Evolutionary conservation across 2,329 filamentous ascomycete genomes (phyloP).

Genomic region (Calonectria naviculata): DNA sequence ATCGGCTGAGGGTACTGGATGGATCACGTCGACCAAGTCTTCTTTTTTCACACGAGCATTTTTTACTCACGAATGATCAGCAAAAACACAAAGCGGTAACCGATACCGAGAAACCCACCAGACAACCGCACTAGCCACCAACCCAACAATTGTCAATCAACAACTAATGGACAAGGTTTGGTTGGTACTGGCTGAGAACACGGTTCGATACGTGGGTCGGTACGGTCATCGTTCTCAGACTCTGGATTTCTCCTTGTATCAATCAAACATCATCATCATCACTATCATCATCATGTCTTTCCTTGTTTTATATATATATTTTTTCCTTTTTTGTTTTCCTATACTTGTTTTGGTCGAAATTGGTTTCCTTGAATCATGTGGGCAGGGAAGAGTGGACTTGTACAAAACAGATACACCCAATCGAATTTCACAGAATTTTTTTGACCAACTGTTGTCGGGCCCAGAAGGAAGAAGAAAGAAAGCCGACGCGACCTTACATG

Average conservation of each 20-base stretch:
- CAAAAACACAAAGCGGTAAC: background rate
- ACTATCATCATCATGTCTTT: too few species aligned
- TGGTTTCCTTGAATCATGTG: conserved; percentile 36
- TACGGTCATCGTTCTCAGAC: conserved; percentile 13
- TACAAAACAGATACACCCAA: conserved; percentile 42
- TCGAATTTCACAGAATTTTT: conserved; percentile 39
- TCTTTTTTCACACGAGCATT: conserved; percentile 1
- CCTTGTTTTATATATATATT: background rate
- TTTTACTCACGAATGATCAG: conserved; percentile 13
- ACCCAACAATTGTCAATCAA: background rate
- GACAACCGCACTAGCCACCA: conserved; percentile 4
- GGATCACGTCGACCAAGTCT: conserved; percentile 9
- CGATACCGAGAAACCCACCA: background rate
- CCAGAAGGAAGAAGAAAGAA: conserved; percentile 12
- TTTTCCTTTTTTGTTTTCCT: conserved; percentile 11
- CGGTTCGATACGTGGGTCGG: conserved; percentile 12
- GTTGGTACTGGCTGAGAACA: background rate
- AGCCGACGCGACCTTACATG: conserved; percentile 25
- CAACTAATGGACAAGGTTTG: background rate
- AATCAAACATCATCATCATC: background rate
- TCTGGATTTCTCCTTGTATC: conserved; percentile 17
- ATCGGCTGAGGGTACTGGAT: background rate
- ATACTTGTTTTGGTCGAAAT: conserved; percentile 16
- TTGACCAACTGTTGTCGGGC: conserved; percentile 27
- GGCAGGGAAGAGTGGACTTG: conserved; percentile 39